Base-by-base conservation (phyloP, 2,329 filamentous ascomycete genomes). In the Cladosporium sp. region DNA sequence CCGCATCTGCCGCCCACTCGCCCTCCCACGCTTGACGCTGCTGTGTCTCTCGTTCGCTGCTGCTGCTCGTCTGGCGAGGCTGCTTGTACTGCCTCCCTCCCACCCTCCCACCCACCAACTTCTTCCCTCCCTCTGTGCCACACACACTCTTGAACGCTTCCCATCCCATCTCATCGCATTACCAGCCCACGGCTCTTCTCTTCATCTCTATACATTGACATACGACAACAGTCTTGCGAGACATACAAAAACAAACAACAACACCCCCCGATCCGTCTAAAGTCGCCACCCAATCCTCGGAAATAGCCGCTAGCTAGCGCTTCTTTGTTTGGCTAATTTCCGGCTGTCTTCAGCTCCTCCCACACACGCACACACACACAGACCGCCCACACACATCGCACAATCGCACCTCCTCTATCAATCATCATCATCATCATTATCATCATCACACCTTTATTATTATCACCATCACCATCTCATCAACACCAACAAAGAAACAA, bases 281-380 rank as follows among this genome's bases (percentile, higher is more conserved):
- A 33, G 19, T 38, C 22, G 25, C 43, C 43, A 15, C 25, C 35
- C 43, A 47, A 33, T 47, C 12, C 13, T 19, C 43, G 43, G 43
- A 7, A 35, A n/a, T 16, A 47, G 19, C 25, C 43, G 36, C 43
- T 30, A 47, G 43, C 43, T 29, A 38, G 33, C 33, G 33, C 42
- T 45, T 47, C 38, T 33, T 47, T 47, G 43, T 47, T 47, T 32
- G 43, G 22, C 32, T 45, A 45, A 47, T 47, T 47, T 47, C 43
- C 43, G 43, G 20, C 32, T 35, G 43, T 47, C 33, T 38, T 47
- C 42, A 45, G 43, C 43, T 47, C 33, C 43, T 38, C 35, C 43
- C 43, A 38, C 43, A 38, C 43, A 19, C 36, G 22, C 32, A 35
- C 32, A 35, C n/a, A 27, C 22, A 27, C 22, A 27, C 22, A 27